These are phyloP conservation scores for Tetraselmis chui DNA, from an alignment of 139 green algal species.

Conservation along the genomic window DNA sequence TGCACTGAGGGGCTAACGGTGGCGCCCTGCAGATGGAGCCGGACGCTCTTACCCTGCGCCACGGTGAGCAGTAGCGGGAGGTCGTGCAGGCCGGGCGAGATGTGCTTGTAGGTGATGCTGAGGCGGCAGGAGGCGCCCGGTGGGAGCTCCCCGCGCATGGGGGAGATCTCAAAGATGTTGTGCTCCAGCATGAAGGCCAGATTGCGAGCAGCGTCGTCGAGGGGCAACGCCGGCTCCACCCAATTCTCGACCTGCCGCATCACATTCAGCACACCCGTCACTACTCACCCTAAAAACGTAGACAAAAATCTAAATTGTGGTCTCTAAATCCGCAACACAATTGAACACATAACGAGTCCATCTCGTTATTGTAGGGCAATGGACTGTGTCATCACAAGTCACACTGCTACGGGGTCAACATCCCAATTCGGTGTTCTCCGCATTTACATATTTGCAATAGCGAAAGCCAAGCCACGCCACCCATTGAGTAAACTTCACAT, in stretches of 20 bases:
- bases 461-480: no score
- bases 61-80: constrained; percentile 53
- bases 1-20: constrained; percentile 26
- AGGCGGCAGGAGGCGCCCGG: constrained; percentile 18
- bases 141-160: constrained; percentile 30
- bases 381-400: no score
- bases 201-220: constrained; percentile 32
- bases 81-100: constrained; percentile 31
- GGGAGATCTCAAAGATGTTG: constrained; percentile 46
- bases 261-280: no score
- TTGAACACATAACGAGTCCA: no score
- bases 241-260: constrained; percentile 63
- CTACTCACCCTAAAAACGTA: no score
- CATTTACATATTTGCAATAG: no score
- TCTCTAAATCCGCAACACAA: no score
- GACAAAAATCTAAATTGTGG: no score
- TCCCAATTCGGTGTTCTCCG: no score
- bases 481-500: no score
- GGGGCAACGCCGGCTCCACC: constrained; percentile 53
- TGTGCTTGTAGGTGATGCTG: constrained; percentile 24
- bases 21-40: constrained; percentile 42
- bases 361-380: no score
- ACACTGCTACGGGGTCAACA: no score
- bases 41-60: constrained; percentile 49
- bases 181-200: constrained; percentile 48